Evolutionary conservation across 2,329 filamentous ascomycete genomes (phyloP), one percentile per base, ranked within the genome.

Genomic region (Fusarium zealandicum): DNA sequence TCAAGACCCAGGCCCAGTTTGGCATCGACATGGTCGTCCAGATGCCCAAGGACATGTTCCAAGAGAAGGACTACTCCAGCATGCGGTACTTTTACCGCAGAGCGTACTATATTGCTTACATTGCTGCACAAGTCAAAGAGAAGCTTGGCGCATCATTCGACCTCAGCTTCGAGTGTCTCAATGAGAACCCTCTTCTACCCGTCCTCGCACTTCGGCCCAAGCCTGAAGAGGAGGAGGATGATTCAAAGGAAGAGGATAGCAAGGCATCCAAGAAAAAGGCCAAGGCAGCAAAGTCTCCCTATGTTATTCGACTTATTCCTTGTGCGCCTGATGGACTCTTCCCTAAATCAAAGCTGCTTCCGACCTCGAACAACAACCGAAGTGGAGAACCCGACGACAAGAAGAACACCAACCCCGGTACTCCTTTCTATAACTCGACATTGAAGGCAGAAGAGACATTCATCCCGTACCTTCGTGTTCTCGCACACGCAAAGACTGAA

Each of bases 51-150:
- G 76, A 82, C 1, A 75, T 96, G 11, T 93, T 98, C 67, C 92
- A 96, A 69, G 90, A 96, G 37, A 98, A 98, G 75, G 95, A 99
- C 74, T 97, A 93, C 71, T 81, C 93, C 42, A 92, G 96, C 72
- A 83, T 95, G 78, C 86, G 95, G 57, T 98, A 96, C 76, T 96
- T 97, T 70, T 93, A 97, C 76, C 96, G 96, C 69, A 82, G 93
- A 59, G 90, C 95, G 11, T 98, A 93, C 74, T 98, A 96, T 70
- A 78, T 98, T 43, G 91, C 93, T 28, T 91, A 90, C 61, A 78
- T 98, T 50, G 87, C 92, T 12, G 86, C 85, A 25, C 86, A 83
- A 5, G 77, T 98, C 45, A 85, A 86, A 60, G 78, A 82, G 31
- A 75, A 82, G 4, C 73, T 86, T 38, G 77, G 76, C 4, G 72